Evolutionary conservation across 1,139 yeast genomes (phyloP), one percentile per base, ranked within the genome.

Genomic region (Candida mesenterica): DNA sequence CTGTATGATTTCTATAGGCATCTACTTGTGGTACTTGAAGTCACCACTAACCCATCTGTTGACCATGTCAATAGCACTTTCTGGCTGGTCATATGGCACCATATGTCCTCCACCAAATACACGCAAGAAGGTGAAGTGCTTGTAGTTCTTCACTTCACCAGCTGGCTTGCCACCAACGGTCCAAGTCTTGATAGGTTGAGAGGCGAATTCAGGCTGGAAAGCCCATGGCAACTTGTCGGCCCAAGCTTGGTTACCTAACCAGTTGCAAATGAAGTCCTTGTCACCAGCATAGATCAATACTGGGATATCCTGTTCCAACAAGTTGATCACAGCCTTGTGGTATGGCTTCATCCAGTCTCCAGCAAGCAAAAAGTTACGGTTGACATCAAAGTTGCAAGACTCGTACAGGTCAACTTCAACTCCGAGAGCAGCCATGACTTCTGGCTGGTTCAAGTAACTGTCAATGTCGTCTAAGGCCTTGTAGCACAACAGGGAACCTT

Each of bases 331-430:
- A 41, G 79, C 82, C 77, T 79, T 77, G 61, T 77, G 62, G 67
- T 81, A 86, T 33, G 95, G 92, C 60, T 82, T 82, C 94, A 84
- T 84, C 94, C 95, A 85, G 62, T 87, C 95, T 54, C 95, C 92
- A 22, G 88, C 87, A 57, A 86, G 80, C 53, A 83, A 58, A 61
- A 90, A 90, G 72, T 82, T 83, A 59, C 86, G 77, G 74, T 82
- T 82, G 48, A 87, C 76, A 51, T 84, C 92, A 57, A 82, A 77
- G 70, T 87, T 88, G 72, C 98, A 92, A 27, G 89, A 78, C 59
- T 82, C 82, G 62, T 82, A 92, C 33, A 68, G 61, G 37, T 84
- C 92, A 41, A 88, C 95, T 63, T 90, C 97, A 29, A 94, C 96
- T 42, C 98, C 98, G 40, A 92, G 72, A 28, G 90, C 92, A 45